These are phyloP conservation scores for Piromyces finnis DNA, from an alignment of 192 early-diverging fungal genomes.

Conservation along the genomic window DNA sequence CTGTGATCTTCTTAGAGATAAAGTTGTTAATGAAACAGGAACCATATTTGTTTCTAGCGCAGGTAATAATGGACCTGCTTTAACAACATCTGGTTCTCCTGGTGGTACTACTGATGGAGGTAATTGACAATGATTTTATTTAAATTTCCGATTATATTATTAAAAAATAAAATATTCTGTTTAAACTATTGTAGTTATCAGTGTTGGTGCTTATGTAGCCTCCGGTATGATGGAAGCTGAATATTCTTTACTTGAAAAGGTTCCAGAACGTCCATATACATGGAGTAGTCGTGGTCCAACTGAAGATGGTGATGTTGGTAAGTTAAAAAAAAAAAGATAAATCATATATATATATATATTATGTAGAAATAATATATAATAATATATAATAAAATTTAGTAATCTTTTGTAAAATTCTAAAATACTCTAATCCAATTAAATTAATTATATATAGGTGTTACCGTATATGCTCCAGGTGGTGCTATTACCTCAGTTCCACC, in stretches of 20 bases:
- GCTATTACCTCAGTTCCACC: conserved; percentile 80
- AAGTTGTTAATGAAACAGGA: conserved; percentile 66
- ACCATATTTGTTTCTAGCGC: conserved; percentile 75
- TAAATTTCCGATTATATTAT: no score
- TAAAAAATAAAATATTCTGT: no score
- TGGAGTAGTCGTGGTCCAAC: conserved; percentile 83
- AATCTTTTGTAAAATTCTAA: no score
- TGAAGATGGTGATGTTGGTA: conserved; percentile 65
- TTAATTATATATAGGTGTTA: no score
- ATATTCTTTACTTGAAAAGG: conserved; percentile 62
- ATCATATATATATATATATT: background rate
- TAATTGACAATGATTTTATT: no score
- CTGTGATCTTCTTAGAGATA: conserved; percentile 55
- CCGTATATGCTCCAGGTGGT: conserved; percentile 56
- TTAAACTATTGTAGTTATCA: conserved; percentile 54
- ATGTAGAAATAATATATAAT: no score
- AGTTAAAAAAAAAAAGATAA: conserved; percentile 12
- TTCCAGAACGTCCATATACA: conserved; percentile 65
- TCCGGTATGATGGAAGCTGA: conserved; percentile 70
- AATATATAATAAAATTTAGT: no score
- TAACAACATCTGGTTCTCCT: conserved; percentile 69
- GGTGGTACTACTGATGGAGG: conserved; percentile 48
- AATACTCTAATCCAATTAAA: no score
- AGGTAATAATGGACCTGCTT: conserved; percentile 82
- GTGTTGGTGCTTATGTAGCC: conserved; percentile 82